These are phyloP conservation scores for Fusarium sp. DNA, from an alignment of 2,329 filamentous ascomycete genomes.

Conservation along the genomic window DNA sequence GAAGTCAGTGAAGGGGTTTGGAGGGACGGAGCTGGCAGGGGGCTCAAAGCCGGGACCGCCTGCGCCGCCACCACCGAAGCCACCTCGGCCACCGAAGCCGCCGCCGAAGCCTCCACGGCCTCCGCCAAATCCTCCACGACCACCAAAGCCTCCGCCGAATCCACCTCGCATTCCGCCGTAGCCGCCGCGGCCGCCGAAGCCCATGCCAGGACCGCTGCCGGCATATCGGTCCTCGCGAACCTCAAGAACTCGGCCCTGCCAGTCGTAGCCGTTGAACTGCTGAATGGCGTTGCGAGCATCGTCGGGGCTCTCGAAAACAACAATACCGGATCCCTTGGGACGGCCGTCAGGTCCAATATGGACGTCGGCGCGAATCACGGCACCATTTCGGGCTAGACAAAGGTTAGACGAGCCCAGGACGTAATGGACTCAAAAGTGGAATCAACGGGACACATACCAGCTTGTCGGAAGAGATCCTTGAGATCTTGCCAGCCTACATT, in stretches of 20 bases:
- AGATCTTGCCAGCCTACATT: conserved; percentile 99
- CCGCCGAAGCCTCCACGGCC: conserved; percentile 55
- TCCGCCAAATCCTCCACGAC: conserved; percentile 63
- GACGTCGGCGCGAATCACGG: conserved; percentile 94
- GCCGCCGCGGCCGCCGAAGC: conserved; percentile 68
- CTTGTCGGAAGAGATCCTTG: conserved; percentile 98
- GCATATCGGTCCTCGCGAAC: conserved; percentile 97
- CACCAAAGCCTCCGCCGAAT: conserved; percentile 67
- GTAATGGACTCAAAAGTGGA: background rate
- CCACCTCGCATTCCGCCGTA: conserved; percentile 70
- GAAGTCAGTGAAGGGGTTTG: conserved; percentile 94
- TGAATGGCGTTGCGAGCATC: conserved; percentile 96
- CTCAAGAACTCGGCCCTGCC: conserved; percentile 93
- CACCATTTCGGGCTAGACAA: conserved; percentile 68
- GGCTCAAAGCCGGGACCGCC: conserved; percentile 58
- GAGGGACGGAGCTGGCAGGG: conserved; percentile 63
- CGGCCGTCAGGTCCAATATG: conserved; percentile 91
- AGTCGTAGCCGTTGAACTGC: conserved; percentile 98
- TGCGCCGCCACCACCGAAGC: conserved; percentile 62
- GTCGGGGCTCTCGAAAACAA: conserved; percentile 94
- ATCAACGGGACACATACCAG: conserved; percentile 73
- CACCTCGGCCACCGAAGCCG: conserved; percentile 58
- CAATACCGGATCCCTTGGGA: conserved; percentile 96
- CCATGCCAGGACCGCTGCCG: conserved; percentile 66
- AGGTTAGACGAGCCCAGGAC: conserved; percentile 17